These are phyloP conservation scores for Suillus variegatus DNA, from an alignment of 768 basidiomycete species.

Conservation along the genomic window DNA sequence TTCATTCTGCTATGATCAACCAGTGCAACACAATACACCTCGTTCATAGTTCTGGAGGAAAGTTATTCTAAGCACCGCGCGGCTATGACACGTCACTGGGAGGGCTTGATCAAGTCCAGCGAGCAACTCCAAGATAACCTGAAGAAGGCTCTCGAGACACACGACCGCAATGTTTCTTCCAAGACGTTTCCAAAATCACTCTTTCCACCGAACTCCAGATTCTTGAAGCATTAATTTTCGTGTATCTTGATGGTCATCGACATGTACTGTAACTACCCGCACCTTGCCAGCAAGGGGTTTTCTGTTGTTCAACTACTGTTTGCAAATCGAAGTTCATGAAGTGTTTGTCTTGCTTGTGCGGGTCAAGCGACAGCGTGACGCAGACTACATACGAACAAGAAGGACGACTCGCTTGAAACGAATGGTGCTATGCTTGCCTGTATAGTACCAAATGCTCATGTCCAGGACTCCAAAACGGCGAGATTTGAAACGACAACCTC, in stretches of 20 bases:
- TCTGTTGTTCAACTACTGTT: background rate
- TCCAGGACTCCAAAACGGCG: too few relatives aligned
- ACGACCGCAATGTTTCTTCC: conserved; percentile 48
- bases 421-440: background rate
- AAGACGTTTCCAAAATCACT: conserved; percentile 52
- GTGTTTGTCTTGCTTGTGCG: background rate
- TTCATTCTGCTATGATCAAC: background rate
- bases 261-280: background rate
- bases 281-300: background rate
- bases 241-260: background rate
- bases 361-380: background rate
- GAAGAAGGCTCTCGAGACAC: conserved; percentile 43
- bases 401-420: background rate
- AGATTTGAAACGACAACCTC: too few relatives aligned
- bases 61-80: conserved; percentile 49
- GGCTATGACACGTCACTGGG: conserved; percentile 40
- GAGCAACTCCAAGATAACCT: conserved; percentile 38
- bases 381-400: background rate
- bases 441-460: too few relatives aligned
- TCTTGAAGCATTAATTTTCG: background rate
- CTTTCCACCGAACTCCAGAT: conserved; percentile 29
- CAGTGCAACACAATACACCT: conserved; percentile 55
- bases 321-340: background rate
- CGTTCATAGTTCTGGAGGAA: conserved; percentile 54
- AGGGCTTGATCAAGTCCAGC: conserved; percentile 43